Percentiles rank a stretch among this genome's conserved stretches.
phyloP scores from a whole-genome alignment of 2,329 filamentous ascomycete species.

The Paracoccidioides brasiliensis region DNA sequence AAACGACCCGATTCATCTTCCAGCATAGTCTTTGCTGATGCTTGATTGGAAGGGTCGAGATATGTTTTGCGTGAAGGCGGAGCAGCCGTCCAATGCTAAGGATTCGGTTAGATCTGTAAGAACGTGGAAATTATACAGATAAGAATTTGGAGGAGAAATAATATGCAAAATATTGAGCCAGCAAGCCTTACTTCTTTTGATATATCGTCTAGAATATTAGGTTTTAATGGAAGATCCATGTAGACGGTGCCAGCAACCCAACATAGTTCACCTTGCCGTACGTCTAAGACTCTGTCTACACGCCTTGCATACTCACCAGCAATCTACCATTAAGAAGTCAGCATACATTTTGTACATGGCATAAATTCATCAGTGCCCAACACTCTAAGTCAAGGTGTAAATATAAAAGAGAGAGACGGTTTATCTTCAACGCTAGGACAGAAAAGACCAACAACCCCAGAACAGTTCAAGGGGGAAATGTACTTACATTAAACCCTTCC shows the following conservation, averaged over 20 bases:
- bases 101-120: conserved; percentile 7
- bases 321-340: conserved; percentile 36
- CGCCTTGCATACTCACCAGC: conserved; percentile 60
- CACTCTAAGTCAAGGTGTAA: background rate
- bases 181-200: conserved; percentile 61
- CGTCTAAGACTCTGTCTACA: conserved; percentile 84
- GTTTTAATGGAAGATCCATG: conserved; percentile 94
- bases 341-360: background rate
- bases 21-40: conserved; percentile 57
- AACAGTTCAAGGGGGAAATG: background rate
- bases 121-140: background rate
- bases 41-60: conserved; percentile 38
- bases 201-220: conserved; percentile 89
- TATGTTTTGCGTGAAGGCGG: conserved; percentile 69
- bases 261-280: conserved; percentile 86
- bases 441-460: too few relatives aligned
- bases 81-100: conserved; percentile 74
- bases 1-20: conserved; percentile 93
- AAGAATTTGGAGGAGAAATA: background rate
- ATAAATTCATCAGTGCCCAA: background rate
- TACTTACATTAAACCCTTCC: conserved; percentile 51
- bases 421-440: background rate
- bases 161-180: background rate
- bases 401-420: background rate
- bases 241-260: conserved; percentile 93